Evolutionary conservation across 2,329 filamentous ascomycete species (phyloP), one percentile per base, ranked within the genome.

Genomic region (Bimuria novae-zelandiae): DNA sequence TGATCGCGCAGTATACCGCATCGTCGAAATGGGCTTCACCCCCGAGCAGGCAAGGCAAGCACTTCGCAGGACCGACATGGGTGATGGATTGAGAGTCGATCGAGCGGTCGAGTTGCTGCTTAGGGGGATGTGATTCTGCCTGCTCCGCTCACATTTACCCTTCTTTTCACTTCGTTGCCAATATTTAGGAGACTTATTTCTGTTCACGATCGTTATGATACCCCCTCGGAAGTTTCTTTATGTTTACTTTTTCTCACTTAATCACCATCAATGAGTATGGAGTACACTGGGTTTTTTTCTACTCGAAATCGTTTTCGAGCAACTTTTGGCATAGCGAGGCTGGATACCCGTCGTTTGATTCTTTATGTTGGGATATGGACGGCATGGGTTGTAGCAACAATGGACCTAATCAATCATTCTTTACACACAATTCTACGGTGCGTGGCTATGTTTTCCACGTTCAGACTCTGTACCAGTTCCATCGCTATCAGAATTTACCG

Each of bases 11-110:
- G 79, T 87, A 16, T 72, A 76, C 41, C 75, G 78, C 36, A 81
- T 87, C 51, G 81, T 85, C 4, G 80, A 84, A 30, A 82, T 87
- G 67, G 84, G 84, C 0, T 87, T 87, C 58, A 76, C 76, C 7
- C 72, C 79, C 14, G 76, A 78, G 16, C 77, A 84, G 56, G 84
- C 83, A 7, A 79, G 80, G 52, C 78, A 80, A 61, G 84, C 84
- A 16, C 70, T 87, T 16, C 78, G 79, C 35, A 77, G 80, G 60
- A 87, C 84, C 4, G 84, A 87, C 65, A 79, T 78, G 12, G 84
- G 84, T 0, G 81, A 84, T 57, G 82, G 82, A 0, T 72, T 87
- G 56, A 75, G 85, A 51, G 76, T 83, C 8, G 78, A 84, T 60
- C 77, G 79, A 4, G 84, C 84, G 0, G 79, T 86, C 19, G 79